These are phyloP conservation scores for Centella asiatica DNA, from an alignment of 129 eudicot species.

Conservation along the genomic window DNA sequence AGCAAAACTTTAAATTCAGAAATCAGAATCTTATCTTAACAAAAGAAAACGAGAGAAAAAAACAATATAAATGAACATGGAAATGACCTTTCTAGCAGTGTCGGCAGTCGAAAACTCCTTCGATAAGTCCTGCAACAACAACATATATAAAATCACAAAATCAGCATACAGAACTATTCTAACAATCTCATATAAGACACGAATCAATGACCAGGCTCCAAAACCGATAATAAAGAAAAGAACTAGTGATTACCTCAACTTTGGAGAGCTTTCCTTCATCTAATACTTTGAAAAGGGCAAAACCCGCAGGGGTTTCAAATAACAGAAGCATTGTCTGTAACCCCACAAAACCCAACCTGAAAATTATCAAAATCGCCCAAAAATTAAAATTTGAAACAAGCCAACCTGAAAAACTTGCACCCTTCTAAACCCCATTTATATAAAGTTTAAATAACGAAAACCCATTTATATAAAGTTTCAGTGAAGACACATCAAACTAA, in stretches of 20 bases:
- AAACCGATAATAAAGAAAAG: background rate
- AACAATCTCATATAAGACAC: background rate
- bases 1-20: slow-evolving; percentile 17
- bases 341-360: background rate
- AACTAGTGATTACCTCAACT: slow-evolving; percentile 42
- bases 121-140: slow-evolving; percentile 53
- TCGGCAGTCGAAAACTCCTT: slow-evolving; percentile 70
- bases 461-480: background rate
- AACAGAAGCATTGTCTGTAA: slow-evolving; percentile 39
- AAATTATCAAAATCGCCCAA: slow-evolving; percentile 1
- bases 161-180: background rate
- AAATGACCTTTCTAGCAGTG: slow-evolving; percentile 65
- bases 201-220: background rate
- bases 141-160: background rate
- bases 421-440: background rate
- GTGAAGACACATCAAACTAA: no score
- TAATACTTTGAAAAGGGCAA: slow-evolving; percentile 76
- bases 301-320: slow-evolving; percentile 94
- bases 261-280: slow-evolving; percentile 86
- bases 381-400: slow-evolving; percentile 1
- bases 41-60: no score
- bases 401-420: no score
- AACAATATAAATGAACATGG: background rate
- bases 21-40: background rate
- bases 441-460: background rate